phyloP scores from a whole-genome alignment of 2,329 filamentous ascomycete species.

The Nemania sp. region DNA sequence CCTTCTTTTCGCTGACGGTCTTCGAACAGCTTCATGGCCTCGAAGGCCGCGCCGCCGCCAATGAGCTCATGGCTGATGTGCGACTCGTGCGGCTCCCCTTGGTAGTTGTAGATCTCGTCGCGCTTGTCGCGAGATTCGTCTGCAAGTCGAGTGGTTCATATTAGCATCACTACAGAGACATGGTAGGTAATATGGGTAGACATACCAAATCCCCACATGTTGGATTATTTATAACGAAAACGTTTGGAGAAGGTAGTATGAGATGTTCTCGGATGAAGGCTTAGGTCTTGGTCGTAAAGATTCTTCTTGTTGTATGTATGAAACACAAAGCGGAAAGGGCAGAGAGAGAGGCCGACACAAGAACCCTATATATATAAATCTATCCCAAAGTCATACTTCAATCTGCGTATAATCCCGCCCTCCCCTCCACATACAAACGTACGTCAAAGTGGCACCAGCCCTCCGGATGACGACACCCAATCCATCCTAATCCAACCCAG shows the following conservation, averaged over 20 bases:
- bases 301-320: no score
- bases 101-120: conserved; percentile 50
- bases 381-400: no score
- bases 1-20: conserved; percentile 72
- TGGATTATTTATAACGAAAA: conserved; percentile 24
- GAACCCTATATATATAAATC: no score
- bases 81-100: conserved; percentile 55
- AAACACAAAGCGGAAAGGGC: no score
- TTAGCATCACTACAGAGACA: neutral
- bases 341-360: no score
- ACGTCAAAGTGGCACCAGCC: no score
- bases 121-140: conserved; percentile 48
- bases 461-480: no score
- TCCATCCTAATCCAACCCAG: no score
- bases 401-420: no score
- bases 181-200: neutral
- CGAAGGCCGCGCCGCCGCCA: conserved; percentile 76
- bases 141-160: conserved; percentile 26
- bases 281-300: no score
- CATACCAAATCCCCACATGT: conserved; percentile 41
- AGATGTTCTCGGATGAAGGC: neutral
- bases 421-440: no score
- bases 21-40: conserved; percentile 79
- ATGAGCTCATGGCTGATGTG: conserved; percentile 73
- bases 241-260: neutral